phyloP scores from a whole-genome alignment of 1,284 basidiomycete genomes.

The Microbotryum scabiosae region DNA sequence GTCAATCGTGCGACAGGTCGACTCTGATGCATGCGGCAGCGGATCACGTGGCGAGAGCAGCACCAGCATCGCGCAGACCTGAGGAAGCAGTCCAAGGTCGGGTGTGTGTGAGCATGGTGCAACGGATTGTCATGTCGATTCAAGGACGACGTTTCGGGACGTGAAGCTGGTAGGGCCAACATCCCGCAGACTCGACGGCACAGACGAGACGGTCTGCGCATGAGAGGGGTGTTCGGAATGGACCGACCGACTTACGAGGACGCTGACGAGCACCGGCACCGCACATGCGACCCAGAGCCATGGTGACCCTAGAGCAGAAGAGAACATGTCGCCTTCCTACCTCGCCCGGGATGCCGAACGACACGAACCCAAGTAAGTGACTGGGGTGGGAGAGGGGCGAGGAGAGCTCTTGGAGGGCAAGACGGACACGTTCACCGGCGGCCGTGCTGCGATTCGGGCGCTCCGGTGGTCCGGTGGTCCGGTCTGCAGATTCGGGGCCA shows the following conservation, averaged over 20 bases:
- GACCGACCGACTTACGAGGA: neutral
- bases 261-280: neutral
- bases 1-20: slow-evolving; percentile 13
- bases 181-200: too few relatives aligned
- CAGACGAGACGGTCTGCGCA: neutral
- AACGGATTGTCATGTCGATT: too few relatives aligned
- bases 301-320: neutral
- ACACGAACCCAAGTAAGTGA: too few relatives aligned
- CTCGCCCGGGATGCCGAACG: neutral
- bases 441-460: too few relatives aligned
- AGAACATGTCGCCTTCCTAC: neutral
- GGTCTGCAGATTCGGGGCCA: too few relatives aligned
- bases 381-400: too few relatives aligned
- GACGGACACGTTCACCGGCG: too few relatives aligned
- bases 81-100: neutral
- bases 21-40: slow-evolving; percentile 5
- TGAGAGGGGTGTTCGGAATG: neutral
- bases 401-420: too few relatives aligned
- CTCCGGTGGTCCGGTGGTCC: too few relatives aligned
- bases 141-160: too few relatives aligned
- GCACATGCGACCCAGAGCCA: neutral
- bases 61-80: slow-evolving; percentile 17
- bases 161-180: too few relatives aligned
- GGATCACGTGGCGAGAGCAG: slow-evolving; percentile 13
- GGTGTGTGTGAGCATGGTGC: too few relatives aligned